Conservation (phyloP, 78 protist genomes). For the Cyanophora paradoxa region DNA sequence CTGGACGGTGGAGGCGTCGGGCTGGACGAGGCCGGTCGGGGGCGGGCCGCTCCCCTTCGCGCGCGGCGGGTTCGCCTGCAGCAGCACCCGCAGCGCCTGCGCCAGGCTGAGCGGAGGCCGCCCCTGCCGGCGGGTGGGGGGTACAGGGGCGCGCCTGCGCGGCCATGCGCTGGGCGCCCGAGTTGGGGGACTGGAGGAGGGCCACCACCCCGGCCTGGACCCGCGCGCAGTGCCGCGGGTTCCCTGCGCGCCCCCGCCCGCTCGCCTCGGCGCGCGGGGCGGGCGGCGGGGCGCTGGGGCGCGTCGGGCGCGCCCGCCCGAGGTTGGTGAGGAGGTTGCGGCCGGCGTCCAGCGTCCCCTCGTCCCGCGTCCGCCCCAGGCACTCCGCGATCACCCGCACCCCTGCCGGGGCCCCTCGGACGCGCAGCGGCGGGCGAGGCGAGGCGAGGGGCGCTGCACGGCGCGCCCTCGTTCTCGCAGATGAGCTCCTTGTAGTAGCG, state of each 20-base stretch:
- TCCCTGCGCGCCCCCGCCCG: background rate
- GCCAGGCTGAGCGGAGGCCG: too few relatives aligned
- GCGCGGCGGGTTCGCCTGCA: background rate
- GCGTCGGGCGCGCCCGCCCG: background rate
- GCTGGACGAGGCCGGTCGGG: background rate
- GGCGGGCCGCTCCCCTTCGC: background rate
- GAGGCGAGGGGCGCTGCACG: too few relatives aligned
- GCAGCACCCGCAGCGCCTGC: background rate
- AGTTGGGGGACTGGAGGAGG: background rate
- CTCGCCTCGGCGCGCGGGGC: too few relatives aligned
- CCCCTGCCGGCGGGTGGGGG: too few relatives aligned
- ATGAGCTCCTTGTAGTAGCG: constrained; percentile 4
- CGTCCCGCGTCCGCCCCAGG: background rate
- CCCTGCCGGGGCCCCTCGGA: too few relatives aligned
- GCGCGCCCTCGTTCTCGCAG: background rate
- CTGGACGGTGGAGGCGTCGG: background rate
- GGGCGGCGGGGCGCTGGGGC: background rate
- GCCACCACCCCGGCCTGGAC: background rate
- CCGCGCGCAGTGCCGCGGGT: background rate
- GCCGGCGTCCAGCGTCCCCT: background rate
- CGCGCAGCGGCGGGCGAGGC: too few relatives aligned
- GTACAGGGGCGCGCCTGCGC: too few relatives aligned
- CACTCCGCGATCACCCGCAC: background rate
- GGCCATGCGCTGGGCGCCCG: background rate
- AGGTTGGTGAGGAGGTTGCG: background rate